phyloP scores from a whole-genome alignment of 179 eudicot genomes.

The Spergularia azorica region DNA sequence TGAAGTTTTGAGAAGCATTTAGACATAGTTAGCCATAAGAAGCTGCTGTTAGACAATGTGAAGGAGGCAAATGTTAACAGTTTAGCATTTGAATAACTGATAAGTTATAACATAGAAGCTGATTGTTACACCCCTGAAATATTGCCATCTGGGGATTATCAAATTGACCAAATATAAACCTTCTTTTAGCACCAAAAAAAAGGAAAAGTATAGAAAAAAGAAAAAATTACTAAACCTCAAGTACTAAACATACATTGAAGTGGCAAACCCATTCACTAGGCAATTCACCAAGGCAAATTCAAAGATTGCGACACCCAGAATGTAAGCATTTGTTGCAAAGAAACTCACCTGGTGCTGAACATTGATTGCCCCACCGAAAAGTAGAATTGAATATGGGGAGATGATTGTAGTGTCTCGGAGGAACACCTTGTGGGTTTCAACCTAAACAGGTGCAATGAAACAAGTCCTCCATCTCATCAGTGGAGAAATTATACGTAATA shows the following conservation, averaged over 20 bases:
- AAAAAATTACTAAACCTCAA: too few species aligned
- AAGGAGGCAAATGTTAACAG: too few species aligned
- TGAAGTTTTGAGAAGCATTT: too few species aligned
- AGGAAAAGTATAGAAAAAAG: too few species aligned
- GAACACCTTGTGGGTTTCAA: slow-evolving; percentile 83
- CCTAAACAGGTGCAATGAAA: slow-evolving; percentile 43
- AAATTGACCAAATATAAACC: too few species aligned
- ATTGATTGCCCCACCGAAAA: slow-evolving; percentile 88
- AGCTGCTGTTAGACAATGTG: too few species aligned
- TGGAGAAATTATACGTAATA: neutral
- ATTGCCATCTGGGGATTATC: too few species aligned
- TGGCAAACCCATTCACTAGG: neutral
- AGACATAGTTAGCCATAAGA: too few species aligned
- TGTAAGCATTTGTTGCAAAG: slow-evolving; percentile 8
- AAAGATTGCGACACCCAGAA: neutral
- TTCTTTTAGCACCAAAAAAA: too few species aligned
- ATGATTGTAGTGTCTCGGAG: slow-evolving; percentile 90
- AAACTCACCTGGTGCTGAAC: slow-evolving; percentile 88
- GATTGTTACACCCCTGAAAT: too few species aligned
- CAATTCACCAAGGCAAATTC: neutral
- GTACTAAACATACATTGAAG: neutral
- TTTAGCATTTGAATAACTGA: too few species aligned
- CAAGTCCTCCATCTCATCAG: neutral
- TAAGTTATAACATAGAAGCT: too few species aligned
- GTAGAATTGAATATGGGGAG: slow-evolving; percentile 89